Base-by-base conservation (phyloP, 148 eudicot genomes). In the Vaccinium corymbosum region DNA sequence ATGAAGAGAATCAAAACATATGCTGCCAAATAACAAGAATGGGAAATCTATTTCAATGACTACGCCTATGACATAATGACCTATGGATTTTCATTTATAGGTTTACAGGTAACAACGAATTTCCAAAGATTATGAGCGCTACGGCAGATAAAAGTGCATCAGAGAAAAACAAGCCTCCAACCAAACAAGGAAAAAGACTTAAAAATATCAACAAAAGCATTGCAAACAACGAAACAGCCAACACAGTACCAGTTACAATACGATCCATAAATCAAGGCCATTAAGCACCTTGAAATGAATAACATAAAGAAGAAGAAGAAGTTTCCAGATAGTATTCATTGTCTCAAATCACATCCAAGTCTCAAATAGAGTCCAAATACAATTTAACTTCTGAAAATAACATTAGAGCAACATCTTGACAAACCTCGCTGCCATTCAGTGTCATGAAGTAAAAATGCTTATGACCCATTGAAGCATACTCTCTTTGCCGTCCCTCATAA, bases 361-460 rank as follows among this genome's bases (percentile, higher is more conserved):
- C 49, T 35, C 50, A 17, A 4, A 48, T 46, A 1, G 19, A 66
- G 22, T 62, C 2, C 19, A 16, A 10, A 32, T 20, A 27, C n/a
- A 12, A 72, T 53, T 20, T 17, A 46, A 56, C 22, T 56, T 59
- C 76, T 57, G 20, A 46, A 83, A 83, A 6, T 2, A 75, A 56
- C 75, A 88, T 22, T n/a, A 80, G n/a, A 83, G 88, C 80, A 76
- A 16, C 72, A 68, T 77, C 81, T 50, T 50, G 82, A 35, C 88
- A 64, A 86, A 97, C 99, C 99, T 97, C 99, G 80, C 93, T 91
- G 86, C 95, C 97, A 85, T 94, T 94, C 89, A 97, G 86, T 16
- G 98, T 97, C 99, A 97, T 97, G 89, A 97, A 97, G 88, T 97
- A 97, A 89, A 97, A 97, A 91, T 97, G 99, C 86, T 90, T 97